Percentiles rank a stretch among this genome's conserved stretches.
These are phyloP conservation scores for Naegleria lovaniensis DNA, from an alignment of 208 protist genomes.

Conservation along the genomic window DNA sequence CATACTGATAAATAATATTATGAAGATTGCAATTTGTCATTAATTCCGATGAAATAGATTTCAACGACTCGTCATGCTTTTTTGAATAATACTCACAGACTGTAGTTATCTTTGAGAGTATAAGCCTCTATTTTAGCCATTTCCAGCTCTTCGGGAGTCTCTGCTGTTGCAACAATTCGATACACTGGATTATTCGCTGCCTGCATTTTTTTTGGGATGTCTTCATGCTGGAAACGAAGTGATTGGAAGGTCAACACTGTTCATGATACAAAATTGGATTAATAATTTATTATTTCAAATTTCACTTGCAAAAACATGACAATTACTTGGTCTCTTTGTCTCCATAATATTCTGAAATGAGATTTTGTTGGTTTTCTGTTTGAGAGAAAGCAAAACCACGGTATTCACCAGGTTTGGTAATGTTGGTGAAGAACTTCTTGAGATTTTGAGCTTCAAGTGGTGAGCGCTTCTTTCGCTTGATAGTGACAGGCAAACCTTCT, in stretches of 20 bases:
- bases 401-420: background rate
- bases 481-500: background rate
- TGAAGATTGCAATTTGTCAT: no score
- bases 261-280: no score
- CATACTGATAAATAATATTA: background rate
- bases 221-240: no score
- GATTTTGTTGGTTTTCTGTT: background rate
- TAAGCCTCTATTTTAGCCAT: background rate
- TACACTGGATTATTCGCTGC: background rate
- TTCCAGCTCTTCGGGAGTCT: background rate
- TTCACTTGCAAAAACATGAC: no score
- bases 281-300: no score
- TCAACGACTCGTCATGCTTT: no score
- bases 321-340: background rate
- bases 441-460: background rate
- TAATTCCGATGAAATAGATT: no score
- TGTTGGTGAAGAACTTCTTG: constrained; percentile 8
- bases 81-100: background rate
- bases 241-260: no score
- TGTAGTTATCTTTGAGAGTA: background rate
- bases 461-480: background rate
- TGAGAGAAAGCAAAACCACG: constrained; percentile 20
- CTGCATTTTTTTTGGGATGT: background rate
- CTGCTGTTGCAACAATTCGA: background rate
- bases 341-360: background rate